A percentile compares a stretch with the other conserved stretches of the same genome.
These are phyloP conservation scores for Yarrowia yakushimensis DNA, from an alignment of 805 yeast genomes.

Conservation along the genomic window DNA sequence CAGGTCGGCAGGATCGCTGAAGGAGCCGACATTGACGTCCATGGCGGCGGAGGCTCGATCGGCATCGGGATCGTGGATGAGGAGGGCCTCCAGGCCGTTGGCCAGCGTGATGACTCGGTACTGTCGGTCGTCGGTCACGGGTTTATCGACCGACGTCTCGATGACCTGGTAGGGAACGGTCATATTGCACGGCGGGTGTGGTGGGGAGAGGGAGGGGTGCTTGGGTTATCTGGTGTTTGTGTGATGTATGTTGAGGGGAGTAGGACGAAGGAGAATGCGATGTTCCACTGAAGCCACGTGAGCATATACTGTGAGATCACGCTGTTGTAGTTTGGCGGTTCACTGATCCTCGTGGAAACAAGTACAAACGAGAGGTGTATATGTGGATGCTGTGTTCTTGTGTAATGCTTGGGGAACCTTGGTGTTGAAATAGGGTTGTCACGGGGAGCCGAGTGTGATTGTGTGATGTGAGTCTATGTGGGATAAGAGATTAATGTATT, in stretches of 20 bases:
- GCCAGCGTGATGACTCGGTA: constrained; percentile 65
- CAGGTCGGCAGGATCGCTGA: constrained; percentile 63
- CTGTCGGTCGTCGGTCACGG: constrained; percentile 61
- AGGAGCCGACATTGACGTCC: constrained; percentile 77
- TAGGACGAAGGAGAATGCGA: not conserved
- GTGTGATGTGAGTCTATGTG: constrained; percentile 17
- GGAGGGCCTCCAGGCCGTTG: constrained; percentile 64
- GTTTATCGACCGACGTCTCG: constrained; percentile 41
- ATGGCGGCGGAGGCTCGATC: constrained; percentile 66
- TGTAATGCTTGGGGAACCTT: constrained; percentile 5
- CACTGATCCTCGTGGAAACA: not conserved
- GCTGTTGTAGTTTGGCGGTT: not conserved
- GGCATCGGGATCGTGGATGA: constrained; percentile 72
- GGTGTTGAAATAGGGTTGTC: constrained; percentile 23
- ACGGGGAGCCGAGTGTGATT: constrained; percentile 20
- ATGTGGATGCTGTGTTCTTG: not conserved
- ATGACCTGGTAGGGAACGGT: constrained; percentile 26
- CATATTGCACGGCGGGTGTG: not conserved
- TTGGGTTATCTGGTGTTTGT: not conserved
- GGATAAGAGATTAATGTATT: constrained; percentile 2
- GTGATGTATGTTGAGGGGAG: not conserved
- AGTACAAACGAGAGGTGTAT: not conserved
- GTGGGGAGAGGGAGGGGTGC: not conserved
- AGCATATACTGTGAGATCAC: not conserved
- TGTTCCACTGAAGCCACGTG: constrained; percentile 17